A percentile compares a stretch with the other conserved stretches of the same genome.
phyloP scores from a whole-genome alignment of 768 basidiomycete species.

The Podaxis carcinomalis region DNA sequence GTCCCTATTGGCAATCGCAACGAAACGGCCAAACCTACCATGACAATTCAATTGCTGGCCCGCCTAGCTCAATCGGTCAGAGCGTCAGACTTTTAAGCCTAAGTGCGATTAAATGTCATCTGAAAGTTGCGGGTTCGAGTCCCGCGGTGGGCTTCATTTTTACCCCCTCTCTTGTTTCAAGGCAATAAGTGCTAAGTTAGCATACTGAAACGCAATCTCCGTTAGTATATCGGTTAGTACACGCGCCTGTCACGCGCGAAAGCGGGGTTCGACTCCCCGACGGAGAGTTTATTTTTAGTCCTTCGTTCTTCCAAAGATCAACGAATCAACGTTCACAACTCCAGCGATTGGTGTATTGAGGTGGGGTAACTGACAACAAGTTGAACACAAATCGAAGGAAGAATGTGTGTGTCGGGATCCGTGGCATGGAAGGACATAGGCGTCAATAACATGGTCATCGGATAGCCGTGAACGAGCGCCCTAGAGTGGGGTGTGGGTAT shows the following conservation, averaged over 20 bases:
- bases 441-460: too few species aligned
- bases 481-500: too few species aligned
- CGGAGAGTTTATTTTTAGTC: conserved; percentile 1
- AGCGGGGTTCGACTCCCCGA: conserved; percentile 16
- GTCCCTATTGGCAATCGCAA: neutral
- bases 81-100: conserved; percentile 8
- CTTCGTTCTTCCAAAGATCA: too few species aligned
- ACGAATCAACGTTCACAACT: neutral
- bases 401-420: too few species aligned
- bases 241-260: conserved; percentile 17
- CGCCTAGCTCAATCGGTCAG: conserved; percentile 10
- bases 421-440: too few species aligned
- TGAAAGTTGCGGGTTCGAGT: conserved; percentile 9
- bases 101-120: neutral
- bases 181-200: too few species aligned
- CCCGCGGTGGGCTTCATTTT: conserved; percentile 5
- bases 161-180: neutral
- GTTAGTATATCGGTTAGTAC: conserved; percentile 18
- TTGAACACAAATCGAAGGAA: too few species aligned
- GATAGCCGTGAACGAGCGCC: too few species aligned
- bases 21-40: neutral
- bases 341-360: too few species aligned
- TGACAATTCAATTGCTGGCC: neutral
- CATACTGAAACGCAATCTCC: neutral
- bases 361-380: neutral